Evolutionary conservation across 2,329 filamentous ascomycete genomes (phyloP), one percentile per base, ranked within the genome.

Genomic region (Trichoderma pleuroti): DNA sequence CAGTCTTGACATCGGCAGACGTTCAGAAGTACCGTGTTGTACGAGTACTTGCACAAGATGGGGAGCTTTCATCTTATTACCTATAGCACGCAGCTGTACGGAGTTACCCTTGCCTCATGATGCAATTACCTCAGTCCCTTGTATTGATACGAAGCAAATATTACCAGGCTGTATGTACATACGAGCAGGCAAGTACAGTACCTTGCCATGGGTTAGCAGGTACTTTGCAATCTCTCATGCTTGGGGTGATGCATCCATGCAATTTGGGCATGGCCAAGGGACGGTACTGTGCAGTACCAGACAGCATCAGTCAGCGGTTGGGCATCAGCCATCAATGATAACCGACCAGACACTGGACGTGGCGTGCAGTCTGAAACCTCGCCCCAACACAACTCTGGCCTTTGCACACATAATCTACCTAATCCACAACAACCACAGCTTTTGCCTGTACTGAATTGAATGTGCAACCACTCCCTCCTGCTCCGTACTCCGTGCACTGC

Each of bases 351-450:
- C 39, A 42, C 39, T n/a, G 39, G 16, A 63, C n/a, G 60, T 30
- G 60, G 60, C 60, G 39, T 63, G 8, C 11, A 28, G 36, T 63
- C 36, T 63, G 26, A 63, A 66, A 54, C 63, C 14, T 39, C 7
- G 46, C 16, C 49, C 32, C 42, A 28, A 21, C 16, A 24, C 36
- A 63, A 39, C 60, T 63, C 39, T 32, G 24, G 28, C 49, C 49
- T 66, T 2, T 39, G 32, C 18, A 30, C 16, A 57, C 26, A 28
- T 28, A 28, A 67, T 67, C 64, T 57, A 67, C n/a, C n/a, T n/a
- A n/a, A n/a, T 67, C 66, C 36, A 68, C 21, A 34, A 68, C 54
- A 49, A 68, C 56, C n/a, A 46, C 34, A 18, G 39, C 39, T 59
- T 59, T n/a, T 18, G 21, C 24, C n/a, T 42, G 6, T 28, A 28